Conservation (phyloP, 495 filamentous ascomycete genomes). For the Talaromyces thailandensis region DNA sequence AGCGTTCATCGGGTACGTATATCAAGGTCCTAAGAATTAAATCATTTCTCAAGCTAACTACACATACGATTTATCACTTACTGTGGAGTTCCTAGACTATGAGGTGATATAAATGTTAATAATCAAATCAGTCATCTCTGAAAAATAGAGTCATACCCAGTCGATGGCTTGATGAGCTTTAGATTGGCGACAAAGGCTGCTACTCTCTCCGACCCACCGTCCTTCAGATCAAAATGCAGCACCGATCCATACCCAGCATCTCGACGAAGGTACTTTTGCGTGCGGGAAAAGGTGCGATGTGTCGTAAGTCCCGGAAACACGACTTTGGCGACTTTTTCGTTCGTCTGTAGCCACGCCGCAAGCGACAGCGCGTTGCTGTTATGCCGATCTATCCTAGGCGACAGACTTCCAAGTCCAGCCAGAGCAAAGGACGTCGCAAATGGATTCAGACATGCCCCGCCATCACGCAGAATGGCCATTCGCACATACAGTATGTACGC, state of each 20-base stretch:
- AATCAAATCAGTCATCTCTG: background rate
- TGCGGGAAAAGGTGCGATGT: conserved; percentile 58
- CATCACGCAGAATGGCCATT: conserved; percentile 81
- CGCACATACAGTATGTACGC: conserved; percentile 78
- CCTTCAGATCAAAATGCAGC: conserved; percentile 72
- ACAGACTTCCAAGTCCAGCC: conserved; percentile 83
- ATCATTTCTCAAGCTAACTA: conserved; percentile 27
- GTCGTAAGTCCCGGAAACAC: conserved; percentile 79
- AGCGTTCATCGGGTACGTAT: conserved; percentile 77
- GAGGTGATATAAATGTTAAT: background rate
- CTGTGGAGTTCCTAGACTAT: conserved; percentile 15
- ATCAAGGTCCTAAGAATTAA: conserved; percentile 74
- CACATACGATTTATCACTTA: conserved; percentile 32
- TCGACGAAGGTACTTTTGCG: conserved; percentile 63
- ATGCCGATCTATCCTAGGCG: conserved; percentile 77
- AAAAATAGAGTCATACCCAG: conserved; percentile 23
- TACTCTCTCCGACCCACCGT: conserved; percentile 59
- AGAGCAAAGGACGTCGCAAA: conserved; percentile 90
- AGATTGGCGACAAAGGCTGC: conserved; percentile 75
- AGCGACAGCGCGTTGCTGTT: conserved; percentile 75
- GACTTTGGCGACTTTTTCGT: conserved; percentile 83
- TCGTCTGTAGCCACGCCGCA: conserved; percentile 75
- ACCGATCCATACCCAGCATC: conserved; percentile 72
- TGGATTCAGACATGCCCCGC: conserved; percentile 78
- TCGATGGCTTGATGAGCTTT: conserved; percentile 71